These are phyloP conservation scores for Penicillium bovifimosum DNA, from an alignment of 495 filamentous ascomycete genomes.

Conservation along the genomic window DNA sequence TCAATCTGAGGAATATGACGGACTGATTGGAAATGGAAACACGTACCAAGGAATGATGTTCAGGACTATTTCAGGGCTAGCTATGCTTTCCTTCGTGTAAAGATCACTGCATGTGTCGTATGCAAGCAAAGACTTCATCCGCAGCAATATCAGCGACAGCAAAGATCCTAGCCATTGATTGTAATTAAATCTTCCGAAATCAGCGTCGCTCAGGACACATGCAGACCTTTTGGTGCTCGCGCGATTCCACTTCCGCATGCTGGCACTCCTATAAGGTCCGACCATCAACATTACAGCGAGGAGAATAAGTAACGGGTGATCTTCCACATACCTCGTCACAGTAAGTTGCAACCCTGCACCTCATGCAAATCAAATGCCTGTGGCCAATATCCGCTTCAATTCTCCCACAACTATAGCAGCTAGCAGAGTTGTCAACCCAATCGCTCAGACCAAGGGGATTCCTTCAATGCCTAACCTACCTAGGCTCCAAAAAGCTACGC, in stretches of 20 bases:
- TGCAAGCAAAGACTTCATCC: too few species aligned
- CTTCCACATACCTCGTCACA: background rate
- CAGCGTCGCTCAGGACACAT: background rate
- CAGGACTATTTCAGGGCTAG: too few species aligned
- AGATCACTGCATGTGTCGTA: too few species aligned
- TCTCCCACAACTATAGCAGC: constrained; percentile 5
- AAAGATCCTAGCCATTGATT: too few species aligned
- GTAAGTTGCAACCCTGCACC: constrained; percentile 1
- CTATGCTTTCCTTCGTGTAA: too few species aligned
- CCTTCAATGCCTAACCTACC: background rate
- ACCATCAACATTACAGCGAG: background rate
- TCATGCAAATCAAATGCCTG: background rate
- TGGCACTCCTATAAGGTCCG: background rate
- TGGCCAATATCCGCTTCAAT: background rate
- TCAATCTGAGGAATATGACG: too few species aligned
- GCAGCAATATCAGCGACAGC: too few species aligned
- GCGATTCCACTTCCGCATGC: background rate
- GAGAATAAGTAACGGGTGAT: too few species aligned
- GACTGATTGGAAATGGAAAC: too few species aligned
- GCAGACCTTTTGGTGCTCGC: background rate
- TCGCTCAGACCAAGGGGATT: background rate
- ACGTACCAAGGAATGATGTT: too few species aligned
- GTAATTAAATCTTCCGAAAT: background rate
- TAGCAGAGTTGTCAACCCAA: background rate
- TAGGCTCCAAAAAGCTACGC: background rate